A percentile compares a stretch with the other conserved stretches of the same genome.
phyloP scores from a whole-genome alignment of 331 rosid genomes.

The Acacia concinna region DNA sequence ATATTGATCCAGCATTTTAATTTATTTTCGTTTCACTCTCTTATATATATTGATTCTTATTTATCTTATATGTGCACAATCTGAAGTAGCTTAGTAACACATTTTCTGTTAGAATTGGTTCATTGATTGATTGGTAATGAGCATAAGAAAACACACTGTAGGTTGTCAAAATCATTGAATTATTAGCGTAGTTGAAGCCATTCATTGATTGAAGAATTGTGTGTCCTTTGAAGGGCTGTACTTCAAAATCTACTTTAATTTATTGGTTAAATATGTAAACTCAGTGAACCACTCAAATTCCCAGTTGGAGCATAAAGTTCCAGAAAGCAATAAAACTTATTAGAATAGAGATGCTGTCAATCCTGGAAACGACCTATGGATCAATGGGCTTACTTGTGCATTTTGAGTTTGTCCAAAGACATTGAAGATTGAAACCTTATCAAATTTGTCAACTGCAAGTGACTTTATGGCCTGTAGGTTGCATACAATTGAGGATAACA shows the following conservation, averaged over 20 bases:
- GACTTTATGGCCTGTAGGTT: too few species aligned
- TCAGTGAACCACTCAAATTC: slow-evolving; percentile 36
- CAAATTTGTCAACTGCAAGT: too few species aligned
- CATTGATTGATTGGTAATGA: neutral
- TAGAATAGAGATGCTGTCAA: slow-evolving; percentile 42
- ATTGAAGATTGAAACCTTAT: too few species aligned
- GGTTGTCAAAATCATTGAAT: slow-evolving; percentile 1
- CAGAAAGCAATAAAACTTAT: too few species aligned
- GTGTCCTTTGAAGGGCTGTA: neutral
- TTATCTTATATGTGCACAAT: neutral
- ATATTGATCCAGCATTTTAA: neutral
- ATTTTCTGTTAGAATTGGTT: neutral
- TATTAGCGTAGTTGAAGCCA: neutral
- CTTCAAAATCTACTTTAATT: slow-evolving; percentile 8
- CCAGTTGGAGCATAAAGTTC: neutral
- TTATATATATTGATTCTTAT: neutral
- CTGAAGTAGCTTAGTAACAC: neutral
- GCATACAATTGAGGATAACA: too few species aligned
- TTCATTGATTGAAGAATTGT: neutral
- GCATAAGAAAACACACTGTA: neutral
- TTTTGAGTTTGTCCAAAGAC: slow-evolving; percentile 46
- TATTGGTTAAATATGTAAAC: slow-evolving; percentile 33
- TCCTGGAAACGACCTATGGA: slow-evolving; percentile 70
- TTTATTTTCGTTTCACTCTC: neutral
- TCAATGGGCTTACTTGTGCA: slow-evolving; percentile 82